Percentiles rank a stretch among this genome's conserved stretches.
These are phyloP conservation scores for Nothophytophthora sp. DNA, from an alignment of 352 stramenopile genomes.

Conservation along the genomic window DNA sequence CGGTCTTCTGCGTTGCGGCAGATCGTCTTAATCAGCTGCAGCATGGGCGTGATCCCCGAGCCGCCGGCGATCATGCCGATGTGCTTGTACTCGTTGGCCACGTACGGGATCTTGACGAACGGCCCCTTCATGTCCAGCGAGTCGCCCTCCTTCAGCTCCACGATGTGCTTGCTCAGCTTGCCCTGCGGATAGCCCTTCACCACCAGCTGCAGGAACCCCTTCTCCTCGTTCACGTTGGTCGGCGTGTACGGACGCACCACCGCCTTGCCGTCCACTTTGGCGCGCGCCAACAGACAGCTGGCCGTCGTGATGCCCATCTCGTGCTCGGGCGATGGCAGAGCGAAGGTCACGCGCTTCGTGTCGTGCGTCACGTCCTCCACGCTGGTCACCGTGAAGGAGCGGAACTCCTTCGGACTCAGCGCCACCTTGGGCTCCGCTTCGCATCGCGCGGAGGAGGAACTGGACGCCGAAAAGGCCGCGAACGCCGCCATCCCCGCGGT, in stretches of 20 bases:
- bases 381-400: slow-evolving; percentile 71
- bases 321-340: slow-evolving; percentile 52
- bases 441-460: slow-evolving; percentile 15
- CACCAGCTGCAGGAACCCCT: slow-evolving; percentile 84
- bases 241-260: slow-evolving; percentile 90
- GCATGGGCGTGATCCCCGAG: slow-evolving; percentile 91
- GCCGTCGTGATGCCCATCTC: slow-evolving; percentile 66
- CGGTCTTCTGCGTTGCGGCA: slow-evolving; percentile 81
- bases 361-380: slow-evolving; percentile 75
- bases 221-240: slow-evolving; percentile 82
- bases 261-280: slow-evolving; percentile 72
- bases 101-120: slow-evolving; percentile 87
- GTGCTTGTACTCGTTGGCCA: slow-evolving; percentile 88
- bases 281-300: slow-evolving; percentile 66
- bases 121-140: slow-evolving; percentile 91
- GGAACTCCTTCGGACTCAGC: slow-evolving; percentile 67
- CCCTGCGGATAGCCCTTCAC: slow-evolving; percentile 91
- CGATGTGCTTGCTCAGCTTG: slow-evolving; percentile 87
- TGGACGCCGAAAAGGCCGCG: slow-evolving; percentile 22
- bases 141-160: slow-evolving; percentile 83
- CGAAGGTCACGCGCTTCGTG: slow-evolving; percentile 81
- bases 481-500: slow-evolving; percentile 45
- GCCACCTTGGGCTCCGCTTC: slow-evolving; percentile 45
- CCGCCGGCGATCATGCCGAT: slow-evolving; percentile 90
- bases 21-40: slow-evolving; percentile 86